Evolutionary conservation across 2,329 filamentous ascomycete species (phyloP), one percentile per base, ranked within the genome.

Genomic region (Aspergillus quadrilineatus): DNA sequence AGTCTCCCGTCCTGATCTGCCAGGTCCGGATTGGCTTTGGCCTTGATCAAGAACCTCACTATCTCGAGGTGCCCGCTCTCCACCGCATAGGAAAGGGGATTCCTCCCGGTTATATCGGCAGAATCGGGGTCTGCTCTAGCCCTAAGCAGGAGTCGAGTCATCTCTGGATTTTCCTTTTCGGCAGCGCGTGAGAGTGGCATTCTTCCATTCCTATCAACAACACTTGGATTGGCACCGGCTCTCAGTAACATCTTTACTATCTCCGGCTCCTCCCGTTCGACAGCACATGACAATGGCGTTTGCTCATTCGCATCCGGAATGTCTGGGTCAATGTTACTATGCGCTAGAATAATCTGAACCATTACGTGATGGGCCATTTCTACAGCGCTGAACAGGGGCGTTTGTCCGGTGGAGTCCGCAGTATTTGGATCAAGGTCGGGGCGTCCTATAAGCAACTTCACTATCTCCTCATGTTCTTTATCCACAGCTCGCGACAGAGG

Each of bases 141-240:
- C 42, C 59, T 53, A 12, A 67, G 53, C 26, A 69, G 45, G 12
- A 65, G 50, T n/a, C 63, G 55, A 10, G 60, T 55, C 8, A 66
- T 59, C 32, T 61, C 52, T 36, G 63, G 59, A 32, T 66, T 57
- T 4, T 65, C 67, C 29, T 65, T 63, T 50, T 60, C 57, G 7
- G 61, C 62, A 14, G 62, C 62, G 10, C 41, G 54, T 12, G 48
- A 57, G 17, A 65, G 49, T 26, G 65, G 53, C 28, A 59, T 59
- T 34, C 59, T 53, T 14, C 58, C 60, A 29, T 47, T 34, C 1
- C 49, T 46, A 53, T 64, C 63, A 36, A 56, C 54, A 15, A 57
- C 50, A 53, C 62, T 51, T 1, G 61, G 29, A 49, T 60, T 44
- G 8, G 62, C 61, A 14, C 55, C 58, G 0, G 62, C 59, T 29